phyloP scores from a whole-genome alignment of 345 rosid species.

The Euphorbia tirucalli region DNA sequence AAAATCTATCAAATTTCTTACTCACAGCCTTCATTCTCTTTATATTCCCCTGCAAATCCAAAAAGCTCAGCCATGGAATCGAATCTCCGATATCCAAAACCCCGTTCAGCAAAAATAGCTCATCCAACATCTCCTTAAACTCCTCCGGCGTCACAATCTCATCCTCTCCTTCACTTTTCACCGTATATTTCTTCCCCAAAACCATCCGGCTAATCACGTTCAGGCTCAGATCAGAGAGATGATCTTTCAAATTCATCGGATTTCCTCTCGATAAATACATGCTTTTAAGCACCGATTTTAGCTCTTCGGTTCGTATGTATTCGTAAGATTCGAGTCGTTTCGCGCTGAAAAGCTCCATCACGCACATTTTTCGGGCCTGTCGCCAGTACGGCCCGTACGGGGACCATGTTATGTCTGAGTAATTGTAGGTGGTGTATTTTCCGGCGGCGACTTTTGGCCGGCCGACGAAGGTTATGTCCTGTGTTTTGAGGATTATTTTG shows the following conservation, averaged over 20 bases:
- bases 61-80: conserved; percentile 53
- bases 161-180: conserved; percentile 8
- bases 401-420: conserved; percentile 63
- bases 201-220: conserved; percentile 66
- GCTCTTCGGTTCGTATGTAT: conserved; percentile 54
- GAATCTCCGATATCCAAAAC: conserved; percentile 60
- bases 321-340: conserved; percentile 58
- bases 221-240: conserved; percentile 42
- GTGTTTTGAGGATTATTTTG: conserved; percentile 44
- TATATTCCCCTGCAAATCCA: conserved; percentile 65
- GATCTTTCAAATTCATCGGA: conserved; percentile 35
- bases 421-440: conserved; percentile 63
- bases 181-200: conserved; percentile 58
- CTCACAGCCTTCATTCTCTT: conserved; percentile 62
- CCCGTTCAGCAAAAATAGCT: conserved; percentile 61
- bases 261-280: conserved; percentile 23
- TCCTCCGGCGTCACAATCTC: conserved; percentile 51
- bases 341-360: conserved; percentile 55
- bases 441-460: conserved; percentile 59
- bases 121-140: conserved; percentile 68
- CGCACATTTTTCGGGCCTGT: conserved; percentile 61
- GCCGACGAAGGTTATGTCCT: conserved; percentile 42
- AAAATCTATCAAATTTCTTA: conserved; percentile 54
- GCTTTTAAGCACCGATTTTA: conserved; percentile 24
- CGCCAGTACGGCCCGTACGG: conserved; percentile 70